These are phyloP conservation scores for Speleostelium caveatum DNA, from an alignment of 78 protist species.

Conservation along the genomic window DNA sequence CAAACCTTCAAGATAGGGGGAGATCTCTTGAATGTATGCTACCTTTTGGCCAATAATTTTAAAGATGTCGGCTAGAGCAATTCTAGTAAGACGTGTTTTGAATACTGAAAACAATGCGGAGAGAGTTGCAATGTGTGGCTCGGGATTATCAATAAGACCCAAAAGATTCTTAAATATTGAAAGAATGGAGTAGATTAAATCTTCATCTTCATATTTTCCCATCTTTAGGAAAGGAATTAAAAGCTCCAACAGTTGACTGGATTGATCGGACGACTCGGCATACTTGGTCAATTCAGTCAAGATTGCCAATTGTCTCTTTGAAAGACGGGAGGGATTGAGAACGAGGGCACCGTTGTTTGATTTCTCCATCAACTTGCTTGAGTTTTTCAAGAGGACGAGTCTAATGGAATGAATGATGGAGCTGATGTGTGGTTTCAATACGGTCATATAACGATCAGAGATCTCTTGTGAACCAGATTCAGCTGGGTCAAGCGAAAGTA, in stretches of 20 bases:
- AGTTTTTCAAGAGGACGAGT: background rate
- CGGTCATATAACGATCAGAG: background rate
- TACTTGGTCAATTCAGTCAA: slow-evolving; percentile 28
- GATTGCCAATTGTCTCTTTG: slow-evolving; percentile 21
- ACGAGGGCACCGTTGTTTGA: background rate
- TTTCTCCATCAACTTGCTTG: background rate
- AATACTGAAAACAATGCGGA: slow-evolving; percentile 44
- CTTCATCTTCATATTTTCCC: slow-evolving; percentile 9
- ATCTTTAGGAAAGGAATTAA: slow-evolving; percentile 47
- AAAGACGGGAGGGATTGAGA: slow-evolving; percentile 1
- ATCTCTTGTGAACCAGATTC: background rate
- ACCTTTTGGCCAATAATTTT: slow-evolving; percentile 26
- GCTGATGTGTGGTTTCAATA: slow-evolving; percentile 34
- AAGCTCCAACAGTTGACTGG: slow-evolving; percentile 28
- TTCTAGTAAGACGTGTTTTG: slow-evolving; percentile 27
- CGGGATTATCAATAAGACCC: slow-evolving; percentile 18
- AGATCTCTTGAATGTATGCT: slow-evolving; percentile 9
- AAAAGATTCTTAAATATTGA: slow-evolving; percentile 43
- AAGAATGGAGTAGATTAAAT: slow-evolving; percentile 18
- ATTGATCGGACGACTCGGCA: slow-evolving; percentile 27
- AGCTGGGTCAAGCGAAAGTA: slow-evolving; percentile 18
- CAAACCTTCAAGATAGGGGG: slow-evolving; percentile 1
- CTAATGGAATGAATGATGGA: slow-evolving; percentile 39
- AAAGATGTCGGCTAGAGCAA: slow-evolving; percentile 12
- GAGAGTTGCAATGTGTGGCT: slow-evolving; percentile 10